These are phyloP conservation scores for Clonostachys sp. DNA, from an alignment of 2,329 filamentous ascomycete genomes.

Conservation along the genomic window DNA sequence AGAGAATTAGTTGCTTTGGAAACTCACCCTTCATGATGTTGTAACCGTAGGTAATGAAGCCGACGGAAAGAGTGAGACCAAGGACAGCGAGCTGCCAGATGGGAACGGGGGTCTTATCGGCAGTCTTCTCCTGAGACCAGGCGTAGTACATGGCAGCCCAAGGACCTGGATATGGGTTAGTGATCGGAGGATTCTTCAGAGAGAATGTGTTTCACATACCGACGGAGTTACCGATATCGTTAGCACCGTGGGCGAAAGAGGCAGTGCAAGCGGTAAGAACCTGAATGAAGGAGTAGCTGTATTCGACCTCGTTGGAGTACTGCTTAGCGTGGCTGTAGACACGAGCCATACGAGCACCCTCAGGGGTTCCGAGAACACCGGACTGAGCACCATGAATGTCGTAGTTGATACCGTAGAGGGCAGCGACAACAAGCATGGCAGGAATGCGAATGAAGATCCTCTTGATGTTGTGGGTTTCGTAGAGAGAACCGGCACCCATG, in stretches of 20 bases:
- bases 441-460: constrained; percentile 62
- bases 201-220: constrained; percentile 11
- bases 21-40: constrained; percentile 22
- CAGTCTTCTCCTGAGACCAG: constrained; percentile 34
- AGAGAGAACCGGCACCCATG: constrained; percentile 66
- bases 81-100: constrained; percentile 34
- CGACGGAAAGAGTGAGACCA: constrained; percentile 24
- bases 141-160: constrained; percentile 47
- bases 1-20: not conserved
- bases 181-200: no score
- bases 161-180: constrained; percentile 14
- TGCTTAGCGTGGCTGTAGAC: constrained; percentile 43
- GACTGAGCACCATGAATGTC: constrained; percentile 75
- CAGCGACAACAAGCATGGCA: constrained; percentile 56
- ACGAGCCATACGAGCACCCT: constrained; percentile 65
- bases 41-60: constrained; percentile 31
- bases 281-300: constrained; percentile 43
- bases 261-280: constrained; percentile 47
- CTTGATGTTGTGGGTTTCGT: constrained; percentile 69
- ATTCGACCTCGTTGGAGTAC: constrained; percentile 48
- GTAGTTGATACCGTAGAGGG: constrained; percentile 74
- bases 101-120: constrained; percentile 31
- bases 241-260: constrained; percentile 51
- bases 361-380: constrained; percentile 66
- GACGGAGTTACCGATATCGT: constrained; percentile 49